These are phyloP conservation scores for Chenopodium album DNA, from an alignment of 148 eudicot species.

Conservation along the genomic window DNA sequence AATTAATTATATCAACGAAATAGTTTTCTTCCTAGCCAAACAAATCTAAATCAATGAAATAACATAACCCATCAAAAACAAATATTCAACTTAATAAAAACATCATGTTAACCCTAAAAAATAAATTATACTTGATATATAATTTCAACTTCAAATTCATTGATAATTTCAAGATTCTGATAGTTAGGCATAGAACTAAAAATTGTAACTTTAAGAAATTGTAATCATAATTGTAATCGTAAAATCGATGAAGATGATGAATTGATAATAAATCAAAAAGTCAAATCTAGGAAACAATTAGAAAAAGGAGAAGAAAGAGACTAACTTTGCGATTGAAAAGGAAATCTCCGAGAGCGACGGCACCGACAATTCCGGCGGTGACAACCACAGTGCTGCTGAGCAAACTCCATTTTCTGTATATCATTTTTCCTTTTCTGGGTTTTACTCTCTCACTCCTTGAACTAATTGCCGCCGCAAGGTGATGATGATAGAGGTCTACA, in stretches of 20 bases:
- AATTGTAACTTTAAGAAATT: background rate
- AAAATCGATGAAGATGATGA: background rate
- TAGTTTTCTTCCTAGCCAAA: background rate
- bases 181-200: background rate
- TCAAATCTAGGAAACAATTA: background rate
- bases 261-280: background rate
- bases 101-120: background rate
- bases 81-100: background rate
- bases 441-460: background rate
- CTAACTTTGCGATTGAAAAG: background rate
- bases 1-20: too few relatives aligned
- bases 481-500: too few relatives aligned
- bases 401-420: constrained; percentile 17
- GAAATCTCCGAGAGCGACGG: background rate
- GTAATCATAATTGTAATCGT: background rate
- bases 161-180: too few relatives aligned
- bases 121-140: background rate
- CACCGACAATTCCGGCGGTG: background rate
- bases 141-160: background rate
- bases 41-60: background rate
- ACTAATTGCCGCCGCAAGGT: too few relatives aligned
- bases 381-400: background rate
- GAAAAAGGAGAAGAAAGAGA: background rate
- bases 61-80: background rate
- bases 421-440: background rate